Percentiles rank a stretch among this genome's conserved stretches.
phyloP scores from a whole-genome alignment of 768 basidiomycete species.

The Galerina sulciceps region DNA sequence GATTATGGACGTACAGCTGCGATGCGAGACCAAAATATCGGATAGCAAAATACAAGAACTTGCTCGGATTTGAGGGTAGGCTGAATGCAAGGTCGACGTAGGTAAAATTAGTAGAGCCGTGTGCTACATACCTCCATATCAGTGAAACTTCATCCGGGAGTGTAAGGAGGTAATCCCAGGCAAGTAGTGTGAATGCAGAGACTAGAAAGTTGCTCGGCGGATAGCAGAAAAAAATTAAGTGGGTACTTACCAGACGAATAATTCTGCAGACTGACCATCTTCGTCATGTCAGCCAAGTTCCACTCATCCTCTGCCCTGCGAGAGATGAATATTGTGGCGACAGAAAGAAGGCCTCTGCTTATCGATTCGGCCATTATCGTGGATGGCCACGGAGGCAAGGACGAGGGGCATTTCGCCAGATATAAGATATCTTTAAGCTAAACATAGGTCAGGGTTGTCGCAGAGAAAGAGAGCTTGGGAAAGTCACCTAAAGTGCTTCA shows the following conservation, averaged over 20 bases:
- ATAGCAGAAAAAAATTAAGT: neutral
- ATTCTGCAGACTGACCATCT: neutral
- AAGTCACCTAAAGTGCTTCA: neutral
- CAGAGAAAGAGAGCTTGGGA: neutral
- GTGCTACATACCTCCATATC: slow-evolving; percentile 13
- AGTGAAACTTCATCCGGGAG: slow-evolving; percentile 6
- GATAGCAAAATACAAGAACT: slow-evolving; percentile 9
- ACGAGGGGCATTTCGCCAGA: neutral
- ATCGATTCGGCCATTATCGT: neutral
- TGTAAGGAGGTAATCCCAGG: slow-evolving; percentile 10
- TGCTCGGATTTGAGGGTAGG: neutral
- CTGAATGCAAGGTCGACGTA: neutral
- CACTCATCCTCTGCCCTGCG: neutral
- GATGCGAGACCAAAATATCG: slow-evolving; percentile 10
- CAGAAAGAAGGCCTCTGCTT: neutral
- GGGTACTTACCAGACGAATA: slow-evolving; percentile 6
- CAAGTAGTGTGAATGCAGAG: slow-evolving; percentile 9
- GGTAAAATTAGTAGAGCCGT: neutral
- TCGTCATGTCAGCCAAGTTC: neutral
- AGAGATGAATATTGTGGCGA: neutral
- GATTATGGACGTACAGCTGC: slow-evolving; percentile 1
- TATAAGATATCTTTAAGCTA: neutral
- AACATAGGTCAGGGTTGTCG: neutral
- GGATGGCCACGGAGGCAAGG: neutral
- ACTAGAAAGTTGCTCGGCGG: neutral